Evolutionary conservation across 768 basidiomycete genomes (phyloP).

Genomic region (Hygrophorus russula): DNA sequence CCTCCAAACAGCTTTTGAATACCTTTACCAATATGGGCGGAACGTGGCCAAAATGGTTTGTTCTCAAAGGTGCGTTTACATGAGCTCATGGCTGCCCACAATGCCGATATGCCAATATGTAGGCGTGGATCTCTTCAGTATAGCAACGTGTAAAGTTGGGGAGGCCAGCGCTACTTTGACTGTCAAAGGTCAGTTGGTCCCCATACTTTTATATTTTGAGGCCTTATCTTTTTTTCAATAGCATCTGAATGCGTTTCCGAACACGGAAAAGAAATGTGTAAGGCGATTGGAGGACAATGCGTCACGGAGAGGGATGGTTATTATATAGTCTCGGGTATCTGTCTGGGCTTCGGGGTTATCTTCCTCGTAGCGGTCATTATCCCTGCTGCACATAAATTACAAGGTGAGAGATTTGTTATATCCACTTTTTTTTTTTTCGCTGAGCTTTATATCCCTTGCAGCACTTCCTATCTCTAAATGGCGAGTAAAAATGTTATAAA

Average conservation of each 20-base stretch:
- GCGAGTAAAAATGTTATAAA: conserved; percentile 46
- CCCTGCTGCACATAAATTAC: conserved; percentile 75
- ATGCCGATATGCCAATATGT: conserved; percentile 8
- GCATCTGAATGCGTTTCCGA: conserved; percentile 89
- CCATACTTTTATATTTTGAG: background rate
- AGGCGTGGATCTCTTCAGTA: conserved; percentile 84
- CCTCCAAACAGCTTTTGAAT: conserved; percentile 64
- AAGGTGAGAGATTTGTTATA: conserved; percentile 44
- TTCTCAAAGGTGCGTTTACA: conserved; percentile 61
- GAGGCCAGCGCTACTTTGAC: conserved; percentile 40
- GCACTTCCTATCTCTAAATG: conserved; percentile 61
- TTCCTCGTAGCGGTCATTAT: conserved; percentile 68
- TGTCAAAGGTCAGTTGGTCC: conserved; percentile 36
- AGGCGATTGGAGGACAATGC: conserved; percentile 67
- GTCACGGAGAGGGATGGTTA: conserved; percentile 85
- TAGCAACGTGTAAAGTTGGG: conserved; percentile 72
- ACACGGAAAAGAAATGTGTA: conserved; percentile 72
- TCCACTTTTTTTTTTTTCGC: background rate
- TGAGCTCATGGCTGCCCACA: background rate
- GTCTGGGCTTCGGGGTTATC: conserved; percentile 63
- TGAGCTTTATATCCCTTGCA: conserved; percentile 17
- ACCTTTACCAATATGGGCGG: conserved; percentile 96
- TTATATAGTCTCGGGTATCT: conserved; percentile 74
- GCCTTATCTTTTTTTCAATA: conserved; percentile 16
- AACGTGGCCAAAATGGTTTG: conserved; percentile 95